Evolutionary conservation across 805 yeast species (phyloP), one percentile per base, ranked within the genome.

Genomic region (Yamadazyma ubonensis): DNA sequence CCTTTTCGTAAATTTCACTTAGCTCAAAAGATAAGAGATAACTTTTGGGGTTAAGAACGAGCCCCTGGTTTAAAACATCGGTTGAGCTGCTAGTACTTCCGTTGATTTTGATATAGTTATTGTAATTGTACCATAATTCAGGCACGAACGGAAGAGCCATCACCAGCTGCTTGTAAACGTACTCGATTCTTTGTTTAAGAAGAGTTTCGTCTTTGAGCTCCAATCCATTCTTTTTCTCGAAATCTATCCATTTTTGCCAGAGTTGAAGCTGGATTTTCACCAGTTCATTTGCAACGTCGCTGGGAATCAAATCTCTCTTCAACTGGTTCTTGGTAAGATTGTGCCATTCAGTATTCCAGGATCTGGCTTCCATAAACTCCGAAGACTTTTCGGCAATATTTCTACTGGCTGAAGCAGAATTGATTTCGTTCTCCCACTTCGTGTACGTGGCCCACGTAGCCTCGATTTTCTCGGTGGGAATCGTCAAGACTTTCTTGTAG

Each of bases 311-410:
- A 17, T 64, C 63, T 43, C 80, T 61, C 39, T 66, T 66, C 7
- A 86, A 53, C 15, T 73, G 57, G 34, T 54, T 76, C 26, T 65
- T 63, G 0, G 87, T 77, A 3, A 83, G 48, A 45, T 77, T 76
- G 9, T 71, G 67, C 74, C 88, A 78, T 54, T 86, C 96, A 29
- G 77, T 79, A 45, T 78, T 78, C 64, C 85, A 71, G 0, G 93
- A 75, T 46, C 96, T 73, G 2, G 96, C 90, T 48, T 76, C 79
- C 96, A 91, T 86, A 57, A 89, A 93, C 10, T 79, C 83, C 3
- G 86, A 80, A 9, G 95, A 84, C 44, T 79, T 73, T 51, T 90
- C 97, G 31, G 86, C 81, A 38, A 90, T 81, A 55, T 83, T 80
- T 59, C 86, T 87, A 53, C 95, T 79, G 3, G 96, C 93, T 3